Percentiles rank a stretch among this genome's conserved stretches.
phyloP scores from a whole-genome alignment of 1,284 basidiomycete species.

The Apiotrichum sp. region DNA sequence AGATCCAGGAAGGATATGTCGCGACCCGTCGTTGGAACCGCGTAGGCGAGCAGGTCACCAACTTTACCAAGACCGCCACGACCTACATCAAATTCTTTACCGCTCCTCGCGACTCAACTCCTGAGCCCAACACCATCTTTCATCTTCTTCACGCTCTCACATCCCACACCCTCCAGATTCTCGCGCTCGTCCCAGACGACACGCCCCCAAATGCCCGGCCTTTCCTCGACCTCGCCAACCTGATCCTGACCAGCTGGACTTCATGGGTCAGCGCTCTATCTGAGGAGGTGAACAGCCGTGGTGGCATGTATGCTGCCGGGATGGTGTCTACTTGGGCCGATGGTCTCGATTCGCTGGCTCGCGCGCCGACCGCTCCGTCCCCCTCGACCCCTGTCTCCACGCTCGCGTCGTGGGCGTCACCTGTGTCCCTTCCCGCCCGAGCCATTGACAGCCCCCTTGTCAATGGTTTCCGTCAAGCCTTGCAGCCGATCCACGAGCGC shows the following conservation, averaged over 20 bases:
- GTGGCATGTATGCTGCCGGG: constrained; percentile 39
- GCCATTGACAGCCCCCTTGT: constrained; percentile 16
- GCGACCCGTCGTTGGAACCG: constrained; percentile 29
- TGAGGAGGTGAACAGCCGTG: constrained; percentile 36
- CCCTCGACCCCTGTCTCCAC: not conserved
- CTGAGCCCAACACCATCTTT: constrained; percentile 28
- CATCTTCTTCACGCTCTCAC: constrained; percentile 33
- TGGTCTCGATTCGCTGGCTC: constrained; percentile 23
- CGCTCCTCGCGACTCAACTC: constrained; percentile 4
- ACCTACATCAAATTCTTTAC: constrained; percentile 40
- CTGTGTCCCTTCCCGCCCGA: constrained; percentile 2
- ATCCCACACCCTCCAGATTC: constrained; percentile 21
- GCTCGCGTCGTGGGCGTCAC: constrained; percentile 13
- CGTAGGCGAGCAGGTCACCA: constrained; percentile 20
- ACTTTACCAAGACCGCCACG: constrained; percentile 29
- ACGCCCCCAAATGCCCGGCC: constrained; percentile 14
- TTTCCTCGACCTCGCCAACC: constrained; percentile 32
- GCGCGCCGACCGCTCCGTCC: not conserved
- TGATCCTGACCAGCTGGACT: constrained; percentile 29
- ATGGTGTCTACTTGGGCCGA: constrained; percentile 32
- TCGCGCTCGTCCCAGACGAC: constrained; percentile 27
- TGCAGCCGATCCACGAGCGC: constrained; percentile 24
- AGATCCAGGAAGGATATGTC: constrained; percentile 14
- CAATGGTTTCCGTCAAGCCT: constrained; percentile 27
- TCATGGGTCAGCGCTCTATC: constrained; percentile 29